Percentiles rank a stretch among this genome's conserved stretches.
These are phyloP conservation scores for Ganoderma leucocontextum DNA, from an alignment of 1,284 basidiomycete species.

Conservation along the genomic window DNA sequence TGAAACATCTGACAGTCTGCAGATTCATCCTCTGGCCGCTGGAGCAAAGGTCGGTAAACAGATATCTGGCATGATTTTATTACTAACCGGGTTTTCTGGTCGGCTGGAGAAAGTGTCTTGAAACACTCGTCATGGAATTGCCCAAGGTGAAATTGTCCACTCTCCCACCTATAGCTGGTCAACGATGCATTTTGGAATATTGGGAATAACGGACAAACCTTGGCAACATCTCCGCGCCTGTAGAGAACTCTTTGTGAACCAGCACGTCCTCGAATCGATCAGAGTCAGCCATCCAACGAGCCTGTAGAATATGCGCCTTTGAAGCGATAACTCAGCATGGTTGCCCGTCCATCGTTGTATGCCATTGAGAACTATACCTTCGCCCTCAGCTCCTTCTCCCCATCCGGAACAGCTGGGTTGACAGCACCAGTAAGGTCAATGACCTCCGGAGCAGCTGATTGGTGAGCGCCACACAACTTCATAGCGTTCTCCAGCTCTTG, in stretches of 20 bases:
- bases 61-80: background rate
- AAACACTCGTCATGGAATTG: constrained; percentile 86
- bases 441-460: constrained; percentile 3
- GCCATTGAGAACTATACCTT: constrained; percentile 60
- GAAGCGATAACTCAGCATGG: background rate
- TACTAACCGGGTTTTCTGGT: constrained; percentile 61
- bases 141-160: constrained; percentile 86
- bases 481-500: constrained; percentile 90
- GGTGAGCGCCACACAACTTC: constrained; percentile 30
- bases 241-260: constrained; percentile 68
- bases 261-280: constrained; percentile 81
- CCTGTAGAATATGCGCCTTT: constrained; percentile 88
- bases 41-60: constrained; percentile 6
- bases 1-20: constrained; percentile 75
- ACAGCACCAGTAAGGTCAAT: constrained; percentile 19
- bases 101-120: constrained; percentile 58
- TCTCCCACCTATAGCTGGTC: constrained; percentile 75
- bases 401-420: constrained; percentile 44
- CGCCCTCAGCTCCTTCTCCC: constrained; percentile 64
- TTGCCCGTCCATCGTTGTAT: background rate
- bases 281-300: constrained; percentile 93
- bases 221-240: constrained; percentile 62
- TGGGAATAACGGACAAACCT: constrained; percentile 53
- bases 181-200: background rate
- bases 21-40: constrained; percentile 69